Percentiles rank a stretch among this genome's conserved stretches.
phyloP scores from a whole-genome alignment of 352 stramenopile species.

The Phytophthora pistaciae region DNA sequence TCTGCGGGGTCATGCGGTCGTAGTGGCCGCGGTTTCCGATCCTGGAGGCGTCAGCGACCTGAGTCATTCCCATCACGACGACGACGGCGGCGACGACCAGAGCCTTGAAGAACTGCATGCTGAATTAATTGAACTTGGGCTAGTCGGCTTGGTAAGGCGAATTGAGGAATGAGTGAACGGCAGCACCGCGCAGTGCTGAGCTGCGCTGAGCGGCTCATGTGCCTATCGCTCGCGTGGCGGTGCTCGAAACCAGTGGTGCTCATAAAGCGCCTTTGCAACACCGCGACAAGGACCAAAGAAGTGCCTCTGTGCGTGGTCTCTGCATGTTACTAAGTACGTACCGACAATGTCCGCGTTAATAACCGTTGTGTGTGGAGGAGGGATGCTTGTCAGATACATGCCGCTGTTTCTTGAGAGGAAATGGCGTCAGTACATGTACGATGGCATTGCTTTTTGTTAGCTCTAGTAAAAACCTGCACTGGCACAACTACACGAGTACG shows the following conservation, averaged over 20 bases:
- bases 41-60: neutral
- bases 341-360: neutral
- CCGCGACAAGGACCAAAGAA: neutral
- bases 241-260: neutral
- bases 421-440: neutral
- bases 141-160: neutral
- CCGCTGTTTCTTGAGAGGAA: neutral
- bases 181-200: too few relatives aligned
- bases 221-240: too few relatives aligned
- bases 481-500: neutral
- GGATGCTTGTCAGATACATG: neutral
- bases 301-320: neutral
- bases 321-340: neutral
- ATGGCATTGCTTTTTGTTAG: neutral
- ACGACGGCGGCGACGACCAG: neutral
- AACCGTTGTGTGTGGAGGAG: neutral
- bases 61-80: neutral
- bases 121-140: neutral
- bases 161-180: neutral
- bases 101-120: neutral
- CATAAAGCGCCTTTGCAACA: neutral
- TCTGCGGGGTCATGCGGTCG: neutral
- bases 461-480: neutral
- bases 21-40: neutral
- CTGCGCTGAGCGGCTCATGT: too few relatives aligned